These are phyloP conservation scores for Malassezia globosa DNA, from an alignment of 1,284 basidiomycete species.

Conservation along the genomic window DNA sequence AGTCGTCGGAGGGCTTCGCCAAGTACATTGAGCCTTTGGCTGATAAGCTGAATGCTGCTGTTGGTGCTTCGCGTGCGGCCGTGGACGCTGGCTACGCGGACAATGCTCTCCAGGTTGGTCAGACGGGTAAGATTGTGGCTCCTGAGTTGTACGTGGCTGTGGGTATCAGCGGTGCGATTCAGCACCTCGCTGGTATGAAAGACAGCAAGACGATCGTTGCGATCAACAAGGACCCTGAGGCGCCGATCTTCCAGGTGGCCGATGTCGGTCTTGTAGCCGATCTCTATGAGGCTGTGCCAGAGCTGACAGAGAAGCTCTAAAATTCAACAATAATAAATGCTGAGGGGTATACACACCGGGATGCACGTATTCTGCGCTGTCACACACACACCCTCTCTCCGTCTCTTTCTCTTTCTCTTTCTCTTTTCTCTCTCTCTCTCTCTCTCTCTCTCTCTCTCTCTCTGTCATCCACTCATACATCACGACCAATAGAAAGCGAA, in stretches of 20 bases:
- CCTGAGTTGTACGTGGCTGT: conserved; percentile 91
- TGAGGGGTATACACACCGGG: background rate
- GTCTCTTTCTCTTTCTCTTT: no score
- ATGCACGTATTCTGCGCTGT: no score
- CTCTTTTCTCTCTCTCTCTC: no score
- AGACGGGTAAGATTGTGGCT: conserved; percentile 73
- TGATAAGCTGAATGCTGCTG: conserved; percentile 82
- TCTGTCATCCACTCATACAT: no score
- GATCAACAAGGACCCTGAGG: conserved; percentile 97
- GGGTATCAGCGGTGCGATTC: conserved; percentile 95
- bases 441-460: no score
- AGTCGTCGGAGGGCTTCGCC: conserved; percentile 85
- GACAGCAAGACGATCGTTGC: conserved; percentile 97
- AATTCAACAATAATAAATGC: background rate
- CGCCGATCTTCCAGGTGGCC: conserved; percentile 97
- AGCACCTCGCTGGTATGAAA: conserved; percentile 99
- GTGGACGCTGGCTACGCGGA: conserved; percentile 98
- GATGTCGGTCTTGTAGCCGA: conserved; percentile 79
- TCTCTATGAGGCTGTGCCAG: conserved; percentile 47
- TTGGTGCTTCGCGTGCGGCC: conserved; percentile 91
- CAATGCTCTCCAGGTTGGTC: conserved; percentile 94
- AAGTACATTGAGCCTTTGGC: conserved; percentile 81
- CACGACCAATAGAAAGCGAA: no score
- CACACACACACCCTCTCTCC: no score
- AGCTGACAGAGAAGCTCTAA: conserved; percentile 26